These are phyloP conservation scores for Pinguiococcus pyrenoidosus DNA, from an alignment of 108 stramenopile genomes.

Conservation along the genomic window DNA sequence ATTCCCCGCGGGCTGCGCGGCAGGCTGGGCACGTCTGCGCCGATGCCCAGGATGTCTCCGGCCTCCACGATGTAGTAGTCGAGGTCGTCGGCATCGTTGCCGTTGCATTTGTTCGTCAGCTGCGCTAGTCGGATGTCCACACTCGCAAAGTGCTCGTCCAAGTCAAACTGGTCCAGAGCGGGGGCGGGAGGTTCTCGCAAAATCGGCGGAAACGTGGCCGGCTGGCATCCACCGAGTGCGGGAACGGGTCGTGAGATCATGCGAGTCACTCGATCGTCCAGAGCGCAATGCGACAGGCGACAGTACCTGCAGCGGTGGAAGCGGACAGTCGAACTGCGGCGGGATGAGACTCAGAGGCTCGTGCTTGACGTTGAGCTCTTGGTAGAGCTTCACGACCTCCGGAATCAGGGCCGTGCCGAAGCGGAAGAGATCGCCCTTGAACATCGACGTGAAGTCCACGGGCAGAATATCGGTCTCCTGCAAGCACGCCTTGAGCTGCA, in stretches of 20 bases:
- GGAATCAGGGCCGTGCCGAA: slow-evolving; percentile 51
- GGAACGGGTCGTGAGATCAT: no score
- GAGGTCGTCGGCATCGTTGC: slow-evolving; percentile 29
- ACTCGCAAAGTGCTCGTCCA: slow-evolving; percentile 64
- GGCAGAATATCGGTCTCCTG: slow-evolving; percentile 57
- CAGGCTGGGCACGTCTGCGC: slow-evolving; percentile 8
- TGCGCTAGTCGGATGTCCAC: slow-evolving; percentile 50
- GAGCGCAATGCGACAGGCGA: no score
- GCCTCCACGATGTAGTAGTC: slow-evolving; percentile 55
- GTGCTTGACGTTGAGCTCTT: slow-evolving; percentile 48
- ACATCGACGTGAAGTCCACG: slow-evolving; percentile 52
- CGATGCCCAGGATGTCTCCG: slow-evolving; percentile 41
- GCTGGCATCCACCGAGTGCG: no score
- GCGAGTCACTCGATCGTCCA: no score
- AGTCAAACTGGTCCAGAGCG: slow-evolving; percentile 65
- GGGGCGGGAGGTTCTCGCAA: slow-evolving; percentile 54
- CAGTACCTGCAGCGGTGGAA: slow-evolving; percentile 53
- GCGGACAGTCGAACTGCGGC: slow-evolving; percentile 61
- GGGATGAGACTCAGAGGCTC: slow-evolving; percentile 57
- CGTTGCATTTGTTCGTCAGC: slow-evolving; percentile 52
- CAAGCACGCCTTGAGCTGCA: slow-evolving; percentile 51
- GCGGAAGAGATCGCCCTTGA: slow-evolving; percentile 52
- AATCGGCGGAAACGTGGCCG: slow-evolving; percentile 1
- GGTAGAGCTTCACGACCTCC: slow-evolving; percentile 53
- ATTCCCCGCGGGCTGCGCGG: slow-evolving; percentile 14